These are phyloP conservation scores for Schoenoplectus tabernaemontani DNA, from an alignment of 202 grass and related monocot species.

Conservation along the genomic window DNA sequence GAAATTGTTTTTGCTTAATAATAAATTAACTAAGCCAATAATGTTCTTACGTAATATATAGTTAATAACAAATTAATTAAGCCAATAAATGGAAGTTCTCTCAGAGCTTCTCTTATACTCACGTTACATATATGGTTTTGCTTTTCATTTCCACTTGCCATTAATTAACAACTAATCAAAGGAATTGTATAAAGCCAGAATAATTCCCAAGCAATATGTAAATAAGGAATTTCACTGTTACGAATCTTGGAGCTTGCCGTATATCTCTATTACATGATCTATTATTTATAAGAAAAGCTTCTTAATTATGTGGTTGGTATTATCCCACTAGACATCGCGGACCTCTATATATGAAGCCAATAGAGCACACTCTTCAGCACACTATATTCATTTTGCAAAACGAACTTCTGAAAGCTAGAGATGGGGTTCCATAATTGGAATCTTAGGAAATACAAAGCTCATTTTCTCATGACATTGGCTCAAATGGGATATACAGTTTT, in stretches of 20 bases:
- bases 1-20: background rate
- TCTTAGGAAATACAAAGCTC: slow-evolving; percentile 44
- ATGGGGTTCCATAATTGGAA: background rate
- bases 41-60: too few relatives aligned
- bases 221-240: background rate
- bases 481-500: slow-evolving; percentile 81
- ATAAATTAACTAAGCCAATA: background rate
- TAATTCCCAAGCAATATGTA: slow-evolving; percentile 4
- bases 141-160: slow-evolving; percentile 2
- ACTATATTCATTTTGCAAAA: slow-evolving; percentile 16
- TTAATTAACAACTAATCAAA: background rate
- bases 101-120: background rate
- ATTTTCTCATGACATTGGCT: slow-evolving; percentile 57
- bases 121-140: background rate
- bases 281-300: background rate
- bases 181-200: background rate
- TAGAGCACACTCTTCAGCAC: slow-evolving; percentile 1
- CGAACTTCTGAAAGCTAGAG: background rate
- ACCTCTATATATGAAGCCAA: slow-evolving; percentile 17
- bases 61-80: too few relatives aligned
- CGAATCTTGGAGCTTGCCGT: background rate
- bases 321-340: background rate
- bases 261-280: background rate
- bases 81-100: background rate
- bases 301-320: background rate